Evolutionary conservation across 805 yeast genomes (phyloP).

Genomic region (Candida sakaeoensis): DNA sequence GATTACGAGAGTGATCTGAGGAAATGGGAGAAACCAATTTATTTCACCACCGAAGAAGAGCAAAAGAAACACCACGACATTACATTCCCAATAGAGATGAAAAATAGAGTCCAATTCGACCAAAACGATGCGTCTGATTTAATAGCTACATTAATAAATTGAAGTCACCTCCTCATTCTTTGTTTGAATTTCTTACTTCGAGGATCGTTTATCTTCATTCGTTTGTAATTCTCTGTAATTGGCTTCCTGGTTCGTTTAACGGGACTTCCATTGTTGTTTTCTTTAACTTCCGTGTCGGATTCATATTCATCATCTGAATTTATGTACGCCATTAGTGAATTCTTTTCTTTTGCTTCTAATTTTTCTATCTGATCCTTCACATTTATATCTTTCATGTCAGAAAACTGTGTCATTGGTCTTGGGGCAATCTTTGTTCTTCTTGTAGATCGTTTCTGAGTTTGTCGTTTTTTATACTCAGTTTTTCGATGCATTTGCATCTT

Average conservation of each 20-base stretch:
- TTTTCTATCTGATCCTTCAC: conserved; percentile 39
- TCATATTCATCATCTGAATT: conserved; percentile 16
- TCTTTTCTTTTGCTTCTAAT: conserved; percentile 25
- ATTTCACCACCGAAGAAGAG: conserved; percentile 17
- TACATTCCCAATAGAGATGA: neutral
- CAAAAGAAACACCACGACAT: too few relatives aligned
- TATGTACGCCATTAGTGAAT: conserved; percentile 20
- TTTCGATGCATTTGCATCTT: too few relatives aligned
- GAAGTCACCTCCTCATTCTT: conserved; percentile 31
- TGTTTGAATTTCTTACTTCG: conserved; percentile 39
- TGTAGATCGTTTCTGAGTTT: conserved; percentile 52
- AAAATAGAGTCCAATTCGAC: conserved; percentile 26
- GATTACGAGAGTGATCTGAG: conserved; percentile 52
- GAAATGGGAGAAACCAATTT: conserved; percentile 55
- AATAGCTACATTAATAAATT: conserved; percentile 15
- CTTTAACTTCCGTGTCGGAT: conserved; percentile 8
- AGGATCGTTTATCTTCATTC: conserved; percentile 50
- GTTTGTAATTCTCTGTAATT: conserved; percentile 47
- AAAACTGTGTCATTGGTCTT: conserved; percentile 33
- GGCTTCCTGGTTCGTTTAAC: conserved; percentile 24
- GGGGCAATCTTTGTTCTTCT: conserved; percentile 42
- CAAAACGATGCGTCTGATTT: conserved; percentile 16
- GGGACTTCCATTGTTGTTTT: conserved; percentile 7
- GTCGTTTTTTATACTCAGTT: conserved; percentile 22
- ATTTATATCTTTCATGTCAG: conserved; percentile 32